Base-by-base conservation (phyloP, 1,139 yeast genomes). In the Diutina ranongensis region DNA sequence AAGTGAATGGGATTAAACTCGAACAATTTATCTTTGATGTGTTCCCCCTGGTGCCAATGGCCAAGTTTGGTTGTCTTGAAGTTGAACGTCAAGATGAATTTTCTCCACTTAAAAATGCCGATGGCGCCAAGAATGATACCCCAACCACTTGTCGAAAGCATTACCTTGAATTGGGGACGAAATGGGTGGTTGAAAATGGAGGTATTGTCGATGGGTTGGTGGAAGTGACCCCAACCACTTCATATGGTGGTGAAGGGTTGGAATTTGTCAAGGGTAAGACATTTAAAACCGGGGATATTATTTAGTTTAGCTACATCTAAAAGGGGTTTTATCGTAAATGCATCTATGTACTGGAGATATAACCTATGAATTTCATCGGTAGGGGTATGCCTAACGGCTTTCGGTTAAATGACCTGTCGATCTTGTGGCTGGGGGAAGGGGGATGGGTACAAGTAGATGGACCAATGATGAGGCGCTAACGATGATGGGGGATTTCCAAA, bases 11-110 rank as follows among this genome's bases (percentile, higher is more conserved):
- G 44, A 80, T 89, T 57, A 94, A 94, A 63, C 72, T 94, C 56
- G 99, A 94, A 62, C 98, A 92, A 62, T 94, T 94, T 57, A 94
- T 94, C 48, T 94, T 94, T 67, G 99, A 94, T 60, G 95, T 94
- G 38, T 94, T 92, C 67, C 89, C 94, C 45, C 75, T 81, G 35
- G 81, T 94, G 42, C 75, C 77, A 21, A 62, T 88, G 53, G 60
- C 63, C n/a, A 77, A 76, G 55, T 94, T 94, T 61, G 98, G 96
- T 1, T 86, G 95, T 59, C 71, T 94, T 51, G 98, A 94, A 65
- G 98, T 94, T 27, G 83, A 78, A 41, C 78, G 99, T 60, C 52
- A 66, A 3, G 80, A 80, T 48, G 98, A 94, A 61, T 94, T 94
- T 57, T 83, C 96, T 19, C 98, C 98, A 2, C 75, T 94, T 61